Conservation (phyloP, 345 rosid species). For the Populus davidiana region DNA sequence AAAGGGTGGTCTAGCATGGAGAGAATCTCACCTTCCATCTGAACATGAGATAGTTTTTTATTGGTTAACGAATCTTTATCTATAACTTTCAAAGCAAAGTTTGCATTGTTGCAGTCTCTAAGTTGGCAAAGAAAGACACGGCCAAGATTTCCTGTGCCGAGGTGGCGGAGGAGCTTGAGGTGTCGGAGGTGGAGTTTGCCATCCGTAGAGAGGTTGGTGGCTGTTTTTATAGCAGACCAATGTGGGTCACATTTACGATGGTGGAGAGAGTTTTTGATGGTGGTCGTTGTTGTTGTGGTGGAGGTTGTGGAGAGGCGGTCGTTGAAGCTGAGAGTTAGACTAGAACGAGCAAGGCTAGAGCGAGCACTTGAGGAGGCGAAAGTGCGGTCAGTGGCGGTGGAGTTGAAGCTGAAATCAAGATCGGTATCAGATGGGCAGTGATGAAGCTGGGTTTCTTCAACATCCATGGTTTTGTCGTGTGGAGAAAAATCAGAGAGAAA, state of each 20-base stretch:
- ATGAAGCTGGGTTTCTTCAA: background rate
- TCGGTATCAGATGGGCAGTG: background rate
- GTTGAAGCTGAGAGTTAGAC: background rate
- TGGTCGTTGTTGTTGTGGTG: background rate
- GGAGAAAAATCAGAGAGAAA: background rate
- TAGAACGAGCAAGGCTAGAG: background rate
- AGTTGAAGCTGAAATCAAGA: slow-evolving; percentile 1
- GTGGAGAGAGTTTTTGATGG: background rate
- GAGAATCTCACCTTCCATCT: slow-evolving; percentile 74
- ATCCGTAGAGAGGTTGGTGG: background rate
- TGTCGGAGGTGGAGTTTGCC: slow-evolving; percentile 52
- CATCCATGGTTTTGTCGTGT: background rate
- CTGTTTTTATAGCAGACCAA: background rate
- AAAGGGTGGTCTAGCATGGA: slow-evolving; percentile 94
- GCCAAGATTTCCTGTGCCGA: slow-evolving; percentile 91
- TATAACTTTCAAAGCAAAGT: slow-evolving; percentile 89
- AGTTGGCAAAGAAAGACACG: slow-evolving; percentile 84
- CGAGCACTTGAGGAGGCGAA: background rate
- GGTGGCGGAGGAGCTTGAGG: slow-evolving; percentile 62
- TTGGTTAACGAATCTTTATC: slow-evolving; percentile 69
- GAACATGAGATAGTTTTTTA: slow-evolving; percentile 75
- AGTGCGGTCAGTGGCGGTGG: background rate
- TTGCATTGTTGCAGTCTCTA: background rate
- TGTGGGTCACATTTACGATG: background rate
- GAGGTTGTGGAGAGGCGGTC: background rate